Evolutionary conservation across 108 stramenopile species (phyloP).

Genomic region (Discostella stelligeroides): DNA sequence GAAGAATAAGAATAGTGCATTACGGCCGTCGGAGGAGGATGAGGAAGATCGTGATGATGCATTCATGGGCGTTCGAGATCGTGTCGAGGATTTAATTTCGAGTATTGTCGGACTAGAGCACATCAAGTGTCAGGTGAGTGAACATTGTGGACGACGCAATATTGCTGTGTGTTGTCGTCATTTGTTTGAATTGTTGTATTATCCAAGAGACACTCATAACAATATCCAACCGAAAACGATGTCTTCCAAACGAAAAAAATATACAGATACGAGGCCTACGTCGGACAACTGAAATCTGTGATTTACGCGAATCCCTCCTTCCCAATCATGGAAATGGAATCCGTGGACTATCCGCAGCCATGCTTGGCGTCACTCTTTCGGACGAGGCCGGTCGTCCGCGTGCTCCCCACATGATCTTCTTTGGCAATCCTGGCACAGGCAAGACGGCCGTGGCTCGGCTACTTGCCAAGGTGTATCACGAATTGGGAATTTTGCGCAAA

Average conservation of each 20-base stretch:
- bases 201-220: too few relatives aligned
- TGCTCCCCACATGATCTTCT: constrained; percentile 88
- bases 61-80: constrained; percentile 64
- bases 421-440: constrained; percentile 95
- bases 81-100: constrained; percentile 83
- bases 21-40: constrained; percentile 38
- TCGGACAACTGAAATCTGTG: constrained; percentile 85
- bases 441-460: constrained; percentile 96
- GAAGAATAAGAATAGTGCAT: constrained; percentile 13
- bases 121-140: constrained; percentile 85
- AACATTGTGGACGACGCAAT: background rate
- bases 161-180: background rate
- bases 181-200: too few relatives aligned
- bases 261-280: constrained; percentile 81
- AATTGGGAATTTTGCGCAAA: constrained; percentile 83
- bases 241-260: background rate
- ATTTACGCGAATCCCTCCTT: constrained; percentile 79
- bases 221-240: too few relatives aligned
- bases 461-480: constrained; percentile 88
- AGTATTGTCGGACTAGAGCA: constrained; percentile 89
- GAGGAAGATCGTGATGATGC: constrained; percentile 22
- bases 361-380: constrained; percentile 59
- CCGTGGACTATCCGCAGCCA: constrained; percentile 57
- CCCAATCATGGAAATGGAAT: constrained; percentile 52
- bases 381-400: constrained; percentile 68